phyloP scores from a whole-genome alignment of 164 flowering plant genomes.

The Euptelea pleiosperma region DNA sequence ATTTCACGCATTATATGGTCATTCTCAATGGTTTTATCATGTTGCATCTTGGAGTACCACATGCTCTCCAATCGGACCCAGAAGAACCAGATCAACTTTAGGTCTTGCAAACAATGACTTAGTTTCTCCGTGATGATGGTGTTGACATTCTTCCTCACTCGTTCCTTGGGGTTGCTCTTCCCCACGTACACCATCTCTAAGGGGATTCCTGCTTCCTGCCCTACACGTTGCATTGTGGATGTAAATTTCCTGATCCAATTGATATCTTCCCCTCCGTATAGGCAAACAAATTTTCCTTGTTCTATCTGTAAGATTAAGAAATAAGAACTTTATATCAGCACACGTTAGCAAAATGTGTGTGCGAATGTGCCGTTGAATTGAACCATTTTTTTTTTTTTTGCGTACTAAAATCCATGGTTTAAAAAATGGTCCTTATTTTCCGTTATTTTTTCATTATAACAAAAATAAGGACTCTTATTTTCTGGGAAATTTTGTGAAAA shows the following conservation, averaged over 20 bases:
- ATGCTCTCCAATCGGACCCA: conserved; percentile 62
- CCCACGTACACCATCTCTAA: conserved; percentile 46
- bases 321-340: too few relatives aligned
- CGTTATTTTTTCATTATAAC: too few relatives aligned
- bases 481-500: too few relatives aligned
- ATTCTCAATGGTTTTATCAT: conserved; percentile 25
- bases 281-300: conserved; percentile 31
- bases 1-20: conserved; percentile 36
- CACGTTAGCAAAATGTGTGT: too few relatives aligned
- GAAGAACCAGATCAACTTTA: conserved; percentile 41
- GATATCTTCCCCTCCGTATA: conserved; percentile 52
- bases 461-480: too few relatives aligned
- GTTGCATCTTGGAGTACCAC: conserved; percentile 42
- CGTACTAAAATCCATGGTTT: too few relatives aligned
- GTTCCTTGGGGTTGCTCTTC: conserved; percentile 32
- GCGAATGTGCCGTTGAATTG: too few relatives aligned
- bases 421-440: too few relatives aligned
- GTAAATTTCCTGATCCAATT: conserved; percentile 51
- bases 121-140: conserved; percentile 19
- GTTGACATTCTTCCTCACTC: conserved; percentile 12
- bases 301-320: conserved; percentile 21
- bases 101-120: too few relatives aligned
- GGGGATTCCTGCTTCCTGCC: conserved; percentile 9
- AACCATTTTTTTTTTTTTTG: too few relatives aligned
- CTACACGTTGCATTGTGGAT: conserved; percentile 15